These are phyloP conservation scores for Trametes cingulata DNA, from an alignment of 768 basidiomycete species.

Conservation along the genomic window DNA sequence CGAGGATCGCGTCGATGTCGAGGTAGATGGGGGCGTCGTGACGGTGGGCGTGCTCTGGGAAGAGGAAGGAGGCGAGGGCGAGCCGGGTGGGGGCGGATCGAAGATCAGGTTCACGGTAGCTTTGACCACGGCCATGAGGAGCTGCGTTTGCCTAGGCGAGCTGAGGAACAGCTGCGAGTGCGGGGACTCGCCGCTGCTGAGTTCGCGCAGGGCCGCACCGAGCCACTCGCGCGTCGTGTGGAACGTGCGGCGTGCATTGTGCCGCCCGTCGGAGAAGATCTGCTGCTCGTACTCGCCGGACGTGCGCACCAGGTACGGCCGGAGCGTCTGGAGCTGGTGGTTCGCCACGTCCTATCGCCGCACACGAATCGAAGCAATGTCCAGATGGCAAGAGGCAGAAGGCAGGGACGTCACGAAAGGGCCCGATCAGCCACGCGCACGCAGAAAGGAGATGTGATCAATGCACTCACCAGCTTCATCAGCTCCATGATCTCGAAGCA, in stretches of 20 bases:
- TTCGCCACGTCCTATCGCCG: constrained; percentile 87
- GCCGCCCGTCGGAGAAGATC: constrained; percentile 64
- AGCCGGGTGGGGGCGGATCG: constrained; percentile 23
- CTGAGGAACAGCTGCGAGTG: constrained; percentile 12
- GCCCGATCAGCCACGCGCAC: constrained; percentile 9
- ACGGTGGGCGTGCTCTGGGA: constrained; percentile 13
- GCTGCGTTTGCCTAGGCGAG: constrained; percentile 35
- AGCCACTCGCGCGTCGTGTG: constrained; percentile 68
- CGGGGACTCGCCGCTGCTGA: constrained; percentile 4
- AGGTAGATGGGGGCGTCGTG: constrained; percentile 52
- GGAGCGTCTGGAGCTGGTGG: constrained; percentile 90
- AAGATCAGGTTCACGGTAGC: constrained; percentile 30
- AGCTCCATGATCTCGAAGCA: constrained; percentile 91
- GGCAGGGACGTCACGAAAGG: neutral
- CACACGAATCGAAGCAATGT: constrained; percentile 2
- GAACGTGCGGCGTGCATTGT: constrained; percentile 38
- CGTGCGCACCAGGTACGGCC: constrained; percentile 83
- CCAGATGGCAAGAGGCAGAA: neutral
- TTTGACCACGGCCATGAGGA: constrained; percentile 28
- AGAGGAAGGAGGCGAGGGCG: constrained; percentile 3
- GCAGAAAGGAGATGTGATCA: constrained; percentile 24
- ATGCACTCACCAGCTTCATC: constrained; percentile 84
- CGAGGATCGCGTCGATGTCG: constrained; percentile 45
- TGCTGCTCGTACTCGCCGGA: constrained; percentile 79
- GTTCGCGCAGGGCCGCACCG: constrained; percentile 47